phyloP scores from a whole-genome alignment of 176 grass and related monocot species.

The Paspalum vaginatum region DNA sequence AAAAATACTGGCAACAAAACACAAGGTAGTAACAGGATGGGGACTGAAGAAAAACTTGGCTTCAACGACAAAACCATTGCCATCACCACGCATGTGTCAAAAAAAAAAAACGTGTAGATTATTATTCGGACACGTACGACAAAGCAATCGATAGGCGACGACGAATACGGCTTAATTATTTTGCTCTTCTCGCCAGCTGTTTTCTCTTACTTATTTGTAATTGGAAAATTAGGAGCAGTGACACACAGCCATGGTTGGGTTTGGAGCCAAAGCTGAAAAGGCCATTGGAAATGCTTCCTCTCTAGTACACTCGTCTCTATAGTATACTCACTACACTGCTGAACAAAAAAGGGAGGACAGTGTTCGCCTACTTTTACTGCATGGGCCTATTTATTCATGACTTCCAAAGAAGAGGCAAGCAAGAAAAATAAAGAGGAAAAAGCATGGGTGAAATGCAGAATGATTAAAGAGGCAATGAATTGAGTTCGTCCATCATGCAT shows the following conservation, averaged over 20 bases:
- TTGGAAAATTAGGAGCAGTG: not conserved
- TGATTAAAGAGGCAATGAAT: conserved; percentile 28
- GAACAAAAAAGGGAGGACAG: not conserved
- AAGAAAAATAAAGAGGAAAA: not conserved
- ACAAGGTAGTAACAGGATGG: not conserved
- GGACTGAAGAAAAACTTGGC: not conserved
- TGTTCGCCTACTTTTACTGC: not conserved
- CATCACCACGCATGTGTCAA: conserved; percentile 11
- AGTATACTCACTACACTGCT: not conserved
- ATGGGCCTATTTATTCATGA: not conserved
- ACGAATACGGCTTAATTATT: not conserved
- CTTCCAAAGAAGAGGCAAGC: not conserved
- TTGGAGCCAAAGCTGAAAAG: not conserved
- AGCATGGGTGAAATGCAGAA: not conserved
- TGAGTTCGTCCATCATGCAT: conserved; percentile 7
- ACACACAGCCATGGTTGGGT: not conserved
- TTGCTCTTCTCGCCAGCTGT: not conserved
- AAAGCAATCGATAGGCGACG: not conserved
- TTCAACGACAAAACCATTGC: not conserved
- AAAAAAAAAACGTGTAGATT: not conserved
- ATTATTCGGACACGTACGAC: not conserved
- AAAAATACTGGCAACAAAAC: too few species aligned
- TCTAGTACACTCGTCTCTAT: not conserved
- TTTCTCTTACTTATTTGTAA: not conserved
- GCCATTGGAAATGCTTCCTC: not conserved